phyloP scores from a whole-genome alignment of 2,329 filamentous ascomycete species.

The Dactylonectria estremocensis region DNA sequence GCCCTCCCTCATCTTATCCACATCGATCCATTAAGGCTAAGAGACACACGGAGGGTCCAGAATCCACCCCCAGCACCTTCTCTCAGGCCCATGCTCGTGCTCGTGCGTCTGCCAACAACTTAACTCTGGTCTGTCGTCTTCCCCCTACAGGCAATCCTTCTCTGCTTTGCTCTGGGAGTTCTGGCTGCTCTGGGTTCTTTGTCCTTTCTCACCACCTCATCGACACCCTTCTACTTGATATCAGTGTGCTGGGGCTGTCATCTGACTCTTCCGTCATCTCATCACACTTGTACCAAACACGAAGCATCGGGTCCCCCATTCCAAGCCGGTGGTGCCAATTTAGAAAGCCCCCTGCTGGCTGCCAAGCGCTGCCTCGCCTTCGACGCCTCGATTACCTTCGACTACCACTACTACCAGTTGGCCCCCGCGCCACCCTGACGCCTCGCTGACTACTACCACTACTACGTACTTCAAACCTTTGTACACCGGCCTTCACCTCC shows the following conservation, averaged over 20 bases:
- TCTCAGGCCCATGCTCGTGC: slow-evolving; percentile 21
- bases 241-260: slow-evolving; percentile 22
- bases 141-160: neutral
- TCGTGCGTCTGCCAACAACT: slow-evolving; percentile 26
- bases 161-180: neutral
- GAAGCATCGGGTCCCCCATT: slow-evolving; percentile 23
- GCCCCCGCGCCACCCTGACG: slow-evolving; percentile 31
- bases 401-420: slow-evolving; percentile 23
- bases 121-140: slow-evolving; percentile 21
- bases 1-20: slow-evolving; percentile 41
- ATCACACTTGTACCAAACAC: neutral
- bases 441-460: slow-evolving; percentile 22
- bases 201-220: slow-evolving; percentile 6
- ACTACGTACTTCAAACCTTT: slow-evolving; percentile 13
- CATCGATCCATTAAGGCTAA: slow-evolving; percentile 30
- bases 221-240: slow-evolving; percentile 12
- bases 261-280: slow-evolving; percentile 22
- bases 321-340: slow-evolving; percentile 32
- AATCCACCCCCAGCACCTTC: slow-evolving; percentile 32
- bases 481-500: slow-evolving; percentile 24
- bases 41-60: slow-evolving; percentile 33
- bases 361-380: slow-evolving; percentile 24
- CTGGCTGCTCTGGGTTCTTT: neutral
- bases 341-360: slow-evolving; percentile 23
- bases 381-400: slow-evolving; percentile 28